phyloP scores from a whole-genome alignment of 2,329 filamentous ascomycete genomes.

The Aspergillus fumigatus region DNA sequence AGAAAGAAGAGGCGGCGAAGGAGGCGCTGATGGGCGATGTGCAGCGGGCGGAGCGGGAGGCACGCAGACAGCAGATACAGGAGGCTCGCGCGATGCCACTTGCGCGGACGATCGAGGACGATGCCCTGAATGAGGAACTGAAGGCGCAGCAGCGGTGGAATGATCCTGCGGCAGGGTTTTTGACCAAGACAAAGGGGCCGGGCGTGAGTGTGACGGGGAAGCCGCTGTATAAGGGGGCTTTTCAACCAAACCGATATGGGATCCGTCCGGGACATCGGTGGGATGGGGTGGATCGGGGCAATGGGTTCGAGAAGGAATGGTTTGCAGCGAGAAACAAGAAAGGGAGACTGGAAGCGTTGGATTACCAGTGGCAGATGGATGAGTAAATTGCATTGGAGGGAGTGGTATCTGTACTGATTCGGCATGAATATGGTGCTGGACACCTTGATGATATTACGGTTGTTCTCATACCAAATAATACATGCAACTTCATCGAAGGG shows the following conservation, averaged over 20 bases:
- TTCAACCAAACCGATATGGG: slow-evolving; percentile 86
- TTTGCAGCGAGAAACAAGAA: slow-evolving; percentile 81
- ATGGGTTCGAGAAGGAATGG: slow-evolving; percentile 88
- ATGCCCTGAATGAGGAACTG: slow-evolving; percentile 76
- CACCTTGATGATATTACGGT: background rate
- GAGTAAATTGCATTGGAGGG: slow-evolving; percentile 46
- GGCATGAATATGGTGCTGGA: background rate
- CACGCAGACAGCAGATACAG: slow-evolving; percentile 62
- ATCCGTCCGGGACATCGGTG: slow-evolving; percentile 89
- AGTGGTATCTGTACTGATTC: background rate
- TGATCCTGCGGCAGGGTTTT: slow-evolving; percentile 81
- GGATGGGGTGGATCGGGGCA: slow-evolving; percentile 94
- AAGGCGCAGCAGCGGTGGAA: slow-evolving; percentile 80
- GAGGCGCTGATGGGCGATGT: slow-evolving; percentile 79
- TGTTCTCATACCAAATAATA: background rate
- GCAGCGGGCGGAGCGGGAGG: slow-evolving; percentile 65
- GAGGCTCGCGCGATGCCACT: slow-evolving; percentile 80
- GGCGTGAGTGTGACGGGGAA: slow-evolving; percentile 49
- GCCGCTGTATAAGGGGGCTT: slow-evolving; percentile 72
- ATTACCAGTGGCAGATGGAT: slow-evolving; percentile 97
- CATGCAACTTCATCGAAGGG: background rate
- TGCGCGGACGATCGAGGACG: slow-evolving; percentile 77
- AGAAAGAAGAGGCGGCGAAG: slow-evolving; percentile 60
- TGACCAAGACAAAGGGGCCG: slow-evolving; percentile 50
- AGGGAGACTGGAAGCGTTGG: slow-evolving; percentile 70